phyloP scores from a whole-genome alignment of 164 flowering plant species.

The Nelumbo lutea region DNA sequence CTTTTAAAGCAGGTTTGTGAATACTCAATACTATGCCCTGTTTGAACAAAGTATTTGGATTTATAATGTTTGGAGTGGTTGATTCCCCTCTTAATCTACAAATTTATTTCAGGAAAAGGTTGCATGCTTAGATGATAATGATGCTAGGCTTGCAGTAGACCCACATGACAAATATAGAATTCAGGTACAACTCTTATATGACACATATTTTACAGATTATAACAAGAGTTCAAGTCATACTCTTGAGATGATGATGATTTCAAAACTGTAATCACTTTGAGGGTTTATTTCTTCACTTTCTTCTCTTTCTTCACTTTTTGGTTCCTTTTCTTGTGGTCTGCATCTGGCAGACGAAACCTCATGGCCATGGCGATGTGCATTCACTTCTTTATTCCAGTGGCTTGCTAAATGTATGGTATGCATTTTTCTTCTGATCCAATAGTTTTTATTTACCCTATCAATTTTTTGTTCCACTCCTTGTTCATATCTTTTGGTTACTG shows the following conservation, averaged over 20 bases:
- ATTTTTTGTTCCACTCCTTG: too few species aligned
- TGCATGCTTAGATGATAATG: conserved; percentile 93
- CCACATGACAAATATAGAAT: conserved; percentile 70
- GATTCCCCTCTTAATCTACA: not conserved
- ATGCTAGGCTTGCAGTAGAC: conserved; percentile 91
- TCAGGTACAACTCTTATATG: conserved; percentile 51
- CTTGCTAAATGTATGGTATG: conserved; percentile 71
- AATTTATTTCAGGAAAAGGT: conserved; percentile 77
- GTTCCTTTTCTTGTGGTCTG: conserved; percentile 6
- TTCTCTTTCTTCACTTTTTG: not conserved
- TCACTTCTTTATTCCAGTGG: conserved; percentile 90
- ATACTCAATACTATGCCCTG: not conserved
- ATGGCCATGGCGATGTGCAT: conserved; percentile 99
- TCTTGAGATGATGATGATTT: not conserved
- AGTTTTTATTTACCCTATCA: not conserved
- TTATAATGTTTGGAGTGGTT: not conserved
- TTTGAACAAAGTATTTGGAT: not conserved
- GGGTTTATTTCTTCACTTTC: not conserved
- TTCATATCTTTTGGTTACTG: too few species aligned
- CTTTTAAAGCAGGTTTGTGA: conserved; percentile 84
- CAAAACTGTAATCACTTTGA: not conserved
- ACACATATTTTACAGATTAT: not conserved
- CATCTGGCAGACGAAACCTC: conserved; percentile 84
- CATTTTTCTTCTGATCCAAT: conserved; percentile 3
- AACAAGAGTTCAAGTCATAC: not conserved